phyloP scores from a whole-genome alignment of 805 yeast genomes.

The Starmerella apicola region DNA sequence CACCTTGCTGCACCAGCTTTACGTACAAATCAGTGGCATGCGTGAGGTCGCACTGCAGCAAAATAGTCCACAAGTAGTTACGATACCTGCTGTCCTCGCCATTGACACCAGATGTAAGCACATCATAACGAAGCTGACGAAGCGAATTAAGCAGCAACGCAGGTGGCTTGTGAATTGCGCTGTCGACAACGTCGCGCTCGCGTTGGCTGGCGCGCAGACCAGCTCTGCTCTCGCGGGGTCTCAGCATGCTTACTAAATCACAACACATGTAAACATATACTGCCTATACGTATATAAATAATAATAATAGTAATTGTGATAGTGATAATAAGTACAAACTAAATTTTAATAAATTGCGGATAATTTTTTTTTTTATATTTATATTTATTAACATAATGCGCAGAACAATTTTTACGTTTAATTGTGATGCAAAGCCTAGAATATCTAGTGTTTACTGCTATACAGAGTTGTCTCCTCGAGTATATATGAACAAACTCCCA shows the following conservation, averaged over 20 bases:
- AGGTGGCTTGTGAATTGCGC: constrained; percentile 28
- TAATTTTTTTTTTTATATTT: no score
- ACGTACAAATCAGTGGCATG: constrained; percentile 44
- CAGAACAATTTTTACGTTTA: no score
- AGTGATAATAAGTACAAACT: no score
- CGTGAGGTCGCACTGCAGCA: constrained; percentile 43
- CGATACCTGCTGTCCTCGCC: constrained; percentile 47
- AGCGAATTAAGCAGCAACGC: constrained; percentile 38
- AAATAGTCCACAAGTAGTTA: constrained; percentile 67
- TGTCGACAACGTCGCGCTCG: constrained; percentile 40
- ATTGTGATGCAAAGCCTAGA: no score
- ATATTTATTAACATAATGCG: no score
- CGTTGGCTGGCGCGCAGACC: constrained; percentile 2
- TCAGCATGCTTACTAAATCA: not conserved
- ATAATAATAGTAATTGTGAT: no score
- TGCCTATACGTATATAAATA: not conserved
- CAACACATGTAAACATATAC: not conserved
- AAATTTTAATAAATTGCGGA: no score
- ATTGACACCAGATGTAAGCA: constrained; percentile 36
- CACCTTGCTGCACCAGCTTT: constrained; percentile 41
- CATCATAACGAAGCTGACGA: constrained; percentile 41
- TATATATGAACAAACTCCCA: no score
- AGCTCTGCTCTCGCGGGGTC: constrained; percentile 1
- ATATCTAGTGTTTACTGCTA: no score
- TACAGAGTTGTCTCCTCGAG: no score